Conservation (phyloP, 768 basidiomycete species). For the Suillus occidentalis region DNA sequence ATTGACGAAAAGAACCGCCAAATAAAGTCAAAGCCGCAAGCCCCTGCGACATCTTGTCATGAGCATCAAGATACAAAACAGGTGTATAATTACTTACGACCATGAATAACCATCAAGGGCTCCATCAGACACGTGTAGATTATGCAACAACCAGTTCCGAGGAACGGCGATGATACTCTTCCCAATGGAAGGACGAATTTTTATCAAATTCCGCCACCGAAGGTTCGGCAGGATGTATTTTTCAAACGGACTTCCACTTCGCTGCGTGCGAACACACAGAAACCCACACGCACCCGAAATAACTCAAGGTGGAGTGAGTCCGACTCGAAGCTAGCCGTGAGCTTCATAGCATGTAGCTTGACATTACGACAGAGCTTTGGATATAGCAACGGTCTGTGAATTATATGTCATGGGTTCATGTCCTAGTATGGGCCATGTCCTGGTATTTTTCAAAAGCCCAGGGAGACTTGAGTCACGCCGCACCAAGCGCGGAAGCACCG, state of each 20-base stretch:
- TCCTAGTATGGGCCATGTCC: not conserved
- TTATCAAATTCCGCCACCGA: not conserved
- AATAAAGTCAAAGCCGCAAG: not conserved
- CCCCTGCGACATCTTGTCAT: not conserved
- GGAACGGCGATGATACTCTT: not conserved
- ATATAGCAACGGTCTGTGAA: not conserved
- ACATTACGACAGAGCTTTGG: not conserved
- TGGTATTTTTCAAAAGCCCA: not conserved
- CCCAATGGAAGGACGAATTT: not conserved
- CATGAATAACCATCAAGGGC: too few relatives aligned
- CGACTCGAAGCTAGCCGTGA: conserved; percentile 7
- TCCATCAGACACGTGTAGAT: not conserved
- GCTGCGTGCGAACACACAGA: conserved; percentile 9
- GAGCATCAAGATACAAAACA: not conserved
- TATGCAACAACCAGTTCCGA: not conserved
- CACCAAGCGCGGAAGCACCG: conserved; percentile 15
- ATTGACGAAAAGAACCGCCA: not conserved
- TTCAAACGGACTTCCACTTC: conserved; percentile 4
- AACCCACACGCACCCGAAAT: conserved; percentile 2
- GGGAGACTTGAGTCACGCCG: conserved; percentile 8
- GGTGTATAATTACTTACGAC: not conserved
- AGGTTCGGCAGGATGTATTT: not conserved
- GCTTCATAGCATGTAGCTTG: not conserved
- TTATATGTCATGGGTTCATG: not conserved
- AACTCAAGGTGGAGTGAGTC: not conserved